phyloP scores from a whole-genome alignment of 257 asterid species.

The Solanum verrucosum region DNA sequence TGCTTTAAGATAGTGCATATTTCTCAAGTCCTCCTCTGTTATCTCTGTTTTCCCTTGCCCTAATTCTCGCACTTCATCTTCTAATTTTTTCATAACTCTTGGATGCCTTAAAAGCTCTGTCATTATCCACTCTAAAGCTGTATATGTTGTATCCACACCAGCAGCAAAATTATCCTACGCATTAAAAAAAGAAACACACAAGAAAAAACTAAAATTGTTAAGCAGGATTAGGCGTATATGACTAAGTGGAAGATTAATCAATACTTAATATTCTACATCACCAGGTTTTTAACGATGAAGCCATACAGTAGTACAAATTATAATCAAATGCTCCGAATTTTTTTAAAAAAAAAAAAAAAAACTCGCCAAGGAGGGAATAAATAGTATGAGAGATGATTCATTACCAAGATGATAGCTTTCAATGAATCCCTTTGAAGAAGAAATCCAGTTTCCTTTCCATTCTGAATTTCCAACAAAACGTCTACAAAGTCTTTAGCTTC shows the following conservation, averaged over 20 bases:
- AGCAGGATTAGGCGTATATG: too few relatives aligned
- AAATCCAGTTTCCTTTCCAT: neutral
- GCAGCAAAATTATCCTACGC: neutral
- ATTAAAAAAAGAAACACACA: too few relatives aligned
- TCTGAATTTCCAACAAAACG: slow-evolving; percentile 29
- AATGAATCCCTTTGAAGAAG: neutral
- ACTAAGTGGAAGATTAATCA: too few relatives aligned
- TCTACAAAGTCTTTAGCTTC: slow-evolving; percentile 27
- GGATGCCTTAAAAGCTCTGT: neutral
- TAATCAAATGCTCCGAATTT: too few relatives aligned
- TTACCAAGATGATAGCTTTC: neutral
- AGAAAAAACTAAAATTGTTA: too few relatives aligned
- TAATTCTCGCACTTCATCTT: neutral
- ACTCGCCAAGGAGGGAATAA: neutral
- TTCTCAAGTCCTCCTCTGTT: neutral
- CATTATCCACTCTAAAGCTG: neutral
- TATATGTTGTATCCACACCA: neutral
- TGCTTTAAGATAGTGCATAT: neutral
- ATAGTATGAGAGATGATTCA: neutral
- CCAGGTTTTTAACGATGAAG: too few relatives aligned
- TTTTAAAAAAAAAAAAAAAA: too few relatives aligned
- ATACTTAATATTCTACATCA: too few relatives aligned
- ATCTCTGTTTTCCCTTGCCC: neutral
- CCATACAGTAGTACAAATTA: too few relatives aligned
- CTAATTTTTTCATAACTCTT: neutral